Base-by-base conservation (phyloP, 148 eudicot genomes). In the Mesembryanthemum crystallinum region DNA sequence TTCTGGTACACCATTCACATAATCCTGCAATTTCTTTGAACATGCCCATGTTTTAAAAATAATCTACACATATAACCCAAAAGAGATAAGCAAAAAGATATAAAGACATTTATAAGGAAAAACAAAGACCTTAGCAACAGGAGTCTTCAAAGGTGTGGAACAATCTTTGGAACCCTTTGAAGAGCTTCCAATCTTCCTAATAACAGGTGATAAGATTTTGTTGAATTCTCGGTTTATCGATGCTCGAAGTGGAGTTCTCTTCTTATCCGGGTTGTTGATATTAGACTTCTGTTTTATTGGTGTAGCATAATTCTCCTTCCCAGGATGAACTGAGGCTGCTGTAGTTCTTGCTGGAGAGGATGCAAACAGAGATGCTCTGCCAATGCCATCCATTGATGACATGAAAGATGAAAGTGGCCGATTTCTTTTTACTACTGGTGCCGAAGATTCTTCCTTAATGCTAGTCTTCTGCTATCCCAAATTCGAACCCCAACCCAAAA, bases 101-200 rank as follows among this genome's bases (percentile, higher is more conserved):
- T n/a, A 64, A 15, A 11, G 18, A 9, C 28, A 61, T 42, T 13
- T 24, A 11, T n/a, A 28, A 28, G 7, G 14, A 0, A 52, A 61
- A 11, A 18, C 7, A 0, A 28, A 69, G 29, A 80, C 90, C 91
- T 67, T 82, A 7, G 72, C 32, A 35, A 35, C 39, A 28, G 91
- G 91, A 82, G 91, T 88, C 73, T 64, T 86, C 21, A 79, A 74
- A 69, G 92, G 90, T 59, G 94, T 87, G 47, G 79, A 63, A 69
- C 75, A 87, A 61, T 76, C 77, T 75, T 86, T 83, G 69, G 83
- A 77, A 69, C 77, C 73, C 71, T 82, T 81, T 3, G 68, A 79
- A 74, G 87, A 82, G 79, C 82, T 85, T 64, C 85, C 88, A 63
- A 72, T 77, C 73, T 82, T 88, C 77, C 81, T 80, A 52, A 78